Conservation (phyloP, 768 basidiomycete genomes). For the Agrocybe pediades region DNA sequence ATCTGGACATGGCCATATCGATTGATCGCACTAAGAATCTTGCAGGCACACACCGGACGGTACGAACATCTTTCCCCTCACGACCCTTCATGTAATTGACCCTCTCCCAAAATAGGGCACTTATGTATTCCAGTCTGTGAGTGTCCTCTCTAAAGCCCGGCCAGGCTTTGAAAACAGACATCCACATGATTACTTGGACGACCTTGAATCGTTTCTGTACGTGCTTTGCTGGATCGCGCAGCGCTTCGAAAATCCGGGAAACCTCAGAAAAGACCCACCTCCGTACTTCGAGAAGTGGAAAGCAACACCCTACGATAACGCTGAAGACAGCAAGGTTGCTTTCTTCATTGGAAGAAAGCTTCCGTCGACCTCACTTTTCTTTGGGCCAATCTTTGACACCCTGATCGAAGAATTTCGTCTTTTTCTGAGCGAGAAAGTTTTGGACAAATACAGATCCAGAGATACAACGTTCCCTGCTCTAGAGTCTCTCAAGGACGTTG, state of each 20-base stretch:
- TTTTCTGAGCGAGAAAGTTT: not conserved
- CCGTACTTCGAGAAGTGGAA: not conserved
- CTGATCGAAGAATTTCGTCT: too few species aligned
- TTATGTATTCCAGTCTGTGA: slow-evolving; percentile 12
- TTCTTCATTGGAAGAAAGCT: not conserved
- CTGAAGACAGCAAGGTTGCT: not conserved
- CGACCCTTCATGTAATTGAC: not conserved
- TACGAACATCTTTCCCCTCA: not conserved
- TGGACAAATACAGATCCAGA: not conserved
- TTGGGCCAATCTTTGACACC: not conserved
- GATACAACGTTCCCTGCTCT: not conserved
- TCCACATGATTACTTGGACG: slow-evolving; percentile 3
- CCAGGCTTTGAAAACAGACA: not conserved
- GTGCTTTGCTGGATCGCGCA: not conserved
- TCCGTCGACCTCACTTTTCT: not conserved
- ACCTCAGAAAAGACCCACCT: not conserved
- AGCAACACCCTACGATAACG: not conserved
- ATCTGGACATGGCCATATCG: slow-evolving; percentile 17
- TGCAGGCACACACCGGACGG: slow-evolving; percentile 5
- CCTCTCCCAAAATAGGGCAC: slow-evolving; percentile 7
- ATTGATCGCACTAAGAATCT: not conserved
- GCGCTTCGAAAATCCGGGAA: not conserved
- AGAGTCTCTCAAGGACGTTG: not conserved
- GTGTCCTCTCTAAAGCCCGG: not conserved
- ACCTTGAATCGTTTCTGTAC: slow-evolving; percentile 8